These are phyloP conservation scores for Dryas octopetala DNA, from an alignment of 306 rosid genomes.

Conservation along the genomic window DNA sequence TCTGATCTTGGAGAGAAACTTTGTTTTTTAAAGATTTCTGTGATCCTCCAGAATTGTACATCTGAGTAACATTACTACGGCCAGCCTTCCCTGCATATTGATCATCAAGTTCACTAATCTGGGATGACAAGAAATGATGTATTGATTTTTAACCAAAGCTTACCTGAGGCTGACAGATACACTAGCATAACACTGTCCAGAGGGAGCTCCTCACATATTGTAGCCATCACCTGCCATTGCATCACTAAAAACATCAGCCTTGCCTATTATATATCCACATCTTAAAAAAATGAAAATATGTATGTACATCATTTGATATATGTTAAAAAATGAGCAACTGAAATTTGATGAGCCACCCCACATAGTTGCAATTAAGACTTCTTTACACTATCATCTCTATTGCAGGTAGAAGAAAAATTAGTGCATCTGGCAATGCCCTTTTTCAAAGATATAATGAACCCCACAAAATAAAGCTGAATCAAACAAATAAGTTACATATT, in stretches of 20 bases:
- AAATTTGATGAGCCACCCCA: neutral
- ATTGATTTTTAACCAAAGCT: conserved; percentile 30
- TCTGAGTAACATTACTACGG: conserved; percentile 46
- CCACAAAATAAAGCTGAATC: neutral
- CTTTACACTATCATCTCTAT: neutral
- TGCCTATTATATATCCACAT: conserved; percentile 6
- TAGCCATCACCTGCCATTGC: conserved; percentile 78
- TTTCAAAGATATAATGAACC: neutral
- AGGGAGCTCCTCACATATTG: conserved; percentile 92
- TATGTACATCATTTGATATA: neutral
- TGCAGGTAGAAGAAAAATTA: neutral
- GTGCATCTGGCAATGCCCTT: neutral
- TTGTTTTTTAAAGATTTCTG: conserved; percentile 57
- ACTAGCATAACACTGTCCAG: conserved; percentile 78
- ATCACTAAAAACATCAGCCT: conserved; percentile 33
- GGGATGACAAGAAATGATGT: conserved; percentile 23
- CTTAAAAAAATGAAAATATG: neutral
- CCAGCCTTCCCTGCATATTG: conserved; percentile 69
- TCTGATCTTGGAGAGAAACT: conserved; percentile 54
- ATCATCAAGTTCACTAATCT: conserved; percentile 40
- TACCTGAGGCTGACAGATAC: conserved; percentile 94
- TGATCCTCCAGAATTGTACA: conserved; percentile 57
- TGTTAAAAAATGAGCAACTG: neutral
- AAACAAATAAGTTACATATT: neutral
- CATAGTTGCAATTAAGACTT: neutral